Percentiles rank a stretch among this genome's conserved stretches.
phyloP scores from a whole-genome alignment of 2,329 filamentous ascomycete genomes.

The Parastagonospora nodorum region DNA sequence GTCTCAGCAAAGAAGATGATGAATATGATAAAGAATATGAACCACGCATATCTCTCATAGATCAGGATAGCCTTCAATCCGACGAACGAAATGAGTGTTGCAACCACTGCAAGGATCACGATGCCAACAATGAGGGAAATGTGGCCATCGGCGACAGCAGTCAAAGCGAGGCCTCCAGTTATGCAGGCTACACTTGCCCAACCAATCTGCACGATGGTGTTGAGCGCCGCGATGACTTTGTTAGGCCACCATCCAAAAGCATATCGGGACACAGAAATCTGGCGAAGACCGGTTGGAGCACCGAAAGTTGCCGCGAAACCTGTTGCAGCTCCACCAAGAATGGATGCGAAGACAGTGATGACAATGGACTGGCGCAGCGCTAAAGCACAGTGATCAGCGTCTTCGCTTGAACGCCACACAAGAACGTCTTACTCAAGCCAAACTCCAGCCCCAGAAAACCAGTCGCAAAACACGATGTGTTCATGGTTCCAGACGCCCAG shows the following conservation, averaged over 20 bases:
- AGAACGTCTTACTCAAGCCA: conserved; percentile 43
- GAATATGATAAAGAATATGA: conserved; percentile 54
- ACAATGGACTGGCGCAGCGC: conserved; percentile 51
- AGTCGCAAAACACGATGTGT: conserved; percentile 46
- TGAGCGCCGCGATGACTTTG: conserved; percentile 54
- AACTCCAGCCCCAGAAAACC: conserved; percentile 56
- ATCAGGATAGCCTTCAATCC: conserved; percentile 52
- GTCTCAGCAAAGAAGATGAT: conserved; percentile 56
- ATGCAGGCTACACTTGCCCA: conserved; percentile 51
- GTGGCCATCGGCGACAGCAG: conserved; percentile 49
- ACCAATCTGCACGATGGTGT: conserved; percentile 53
- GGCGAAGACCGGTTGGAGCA: conserved; percentile 49
- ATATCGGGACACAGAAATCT: conserved; percentile 52
- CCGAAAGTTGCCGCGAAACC: conserved; percentile 51
- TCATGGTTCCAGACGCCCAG: conserved; percentile 52
- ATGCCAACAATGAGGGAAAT: conserved; percentile 53
- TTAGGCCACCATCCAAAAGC: conserved; percentile 59
- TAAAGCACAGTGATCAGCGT: conserved; percentile 1
- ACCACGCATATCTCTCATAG: conserved; percentile 58
- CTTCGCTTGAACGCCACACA: conserved; percentile 1
- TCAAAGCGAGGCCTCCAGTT: conserved; percentile 49
- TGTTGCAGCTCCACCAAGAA: conserved; percentile 49
- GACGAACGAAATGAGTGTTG: conserved; percentile 46
- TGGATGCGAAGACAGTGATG: conserved; percentile 48
- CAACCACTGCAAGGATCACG: conserved; percentile 49